Percentiles rank a stretch among this genome's conserved stretches.
These are phyloP conservation scores for Amanita polypyramis DNA, from an alignment of 768 basidiomycete species.

Conservation along the genomic window DNA sequence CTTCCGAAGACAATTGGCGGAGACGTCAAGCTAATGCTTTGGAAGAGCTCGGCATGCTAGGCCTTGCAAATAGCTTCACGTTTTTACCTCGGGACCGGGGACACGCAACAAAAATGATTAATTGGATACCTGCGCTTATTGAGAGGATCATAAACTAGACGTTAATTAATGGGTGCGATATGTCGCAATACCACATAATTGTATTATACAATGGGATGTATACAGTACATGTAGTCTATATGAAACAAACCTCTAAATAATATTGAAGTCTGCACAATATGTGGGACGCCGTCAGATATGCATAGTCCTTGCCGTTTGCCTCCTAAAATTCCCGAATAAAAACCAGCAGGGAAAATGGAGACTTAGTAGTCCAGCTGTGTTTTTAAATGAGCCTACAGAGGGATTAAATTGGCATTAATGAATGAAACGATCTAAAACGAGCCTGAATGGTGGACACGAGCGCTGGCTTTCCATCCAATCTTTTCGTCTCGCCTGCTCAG, in stretches of 20 bases:
- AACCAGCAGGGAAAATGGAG: too few relatives aligned
- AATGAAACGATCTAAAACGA: too few relatives aligned
- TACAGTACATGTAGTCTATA: not conserved
- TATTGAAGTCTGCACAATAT: too few relatives aligned
- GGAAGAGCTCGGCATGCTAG: constrained; percentile 65
- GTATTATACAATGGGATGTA: not conserved
- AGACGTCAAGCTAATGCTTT: constrained; percentile 41
- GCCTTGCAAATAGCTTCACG: constrained; percentile 60
- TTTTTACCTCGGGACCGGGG: constrained; percentile 50
- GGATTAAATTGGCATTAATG: too few relatives aligned
- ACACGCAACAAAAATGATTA: constrained; percentile 53
- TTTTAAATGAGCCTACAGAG: too few relatives aligned
- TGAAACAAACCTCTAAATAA: not conserved
- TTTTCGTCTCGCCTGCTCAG: too few relatives aligned
- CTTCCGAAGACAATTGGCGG: constrained; percentile 40
- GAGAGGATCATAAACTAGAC: constrained; percentile 7
- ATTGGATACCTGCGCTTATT: constrained; percentile 55
- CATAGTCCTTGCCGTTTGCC: too few relatives aligned
- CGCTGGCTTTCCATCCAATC: too few relatives aligned
- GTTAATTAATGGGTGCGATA: not conserved
- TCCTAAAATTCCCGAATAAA: too few relatives aligned
- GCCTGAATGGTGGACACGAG: too few relatives aligned
- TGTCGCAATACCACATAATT: not conserved
- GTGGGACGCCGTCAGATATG: too few relatives aligned
- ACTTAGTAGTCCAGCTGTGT: too few relatives aligned